A percentile compares a stretch with the other conserved stretches of the same genome.
Evolutionary conservation across 768 basidiomycete genomes (phyloP).

Genomic region (Boletus sensibilis): DNA sequence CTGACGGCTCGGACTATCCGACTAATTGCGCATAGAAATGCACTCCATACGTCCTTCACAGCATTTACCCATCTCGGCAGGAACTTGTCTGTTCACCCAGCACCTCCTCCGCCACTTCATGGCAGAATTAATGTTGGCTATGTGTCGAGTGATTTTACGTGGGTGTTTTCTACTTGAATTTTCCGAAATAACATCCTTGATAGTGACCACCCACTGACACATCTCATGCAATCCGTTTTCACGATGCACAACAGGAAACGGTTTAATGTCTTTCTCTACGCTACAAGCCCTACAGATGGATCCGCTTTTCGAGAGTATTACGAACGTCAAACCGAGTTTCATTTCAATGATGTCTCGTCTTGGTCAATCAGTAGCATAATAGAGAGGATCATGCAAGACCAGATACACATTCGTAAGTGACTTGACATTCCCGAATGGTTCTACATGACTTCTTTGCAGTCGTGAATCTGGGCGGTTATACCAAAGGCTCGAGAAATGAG

Average conservation of each 20-base stretch:
- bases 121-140: constrained; percentile 48
- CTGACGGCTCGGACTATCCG: constrained; percentile 41
- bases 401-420: constrained; percentile 46
- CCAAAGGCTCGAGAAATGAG: constrained; percentile 52
- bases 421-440: neutral
- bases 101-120: constrained; percentile 40
- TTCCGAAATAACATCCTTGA: neutral
- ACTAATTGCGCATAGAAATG: constrained; percentile 47
- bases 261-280: constrained; percentile 47
- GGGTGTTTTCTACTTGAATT: constrained; percentile 8
- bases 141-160: constrained; percentile 49
- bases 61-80: constrained; percentile 35
- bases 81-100: constrained; percentile 36
- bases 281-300: constrained; percentile 47
- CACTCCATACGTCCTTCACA: constrained; percentile 44
- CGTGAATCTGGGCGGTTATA: constrained; percentile 49
- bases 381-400: constrained; percentile 40
- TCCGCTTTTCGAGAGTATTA: constrained; percentile 45
- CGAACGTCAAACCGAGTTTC: constrained; percentile 35
- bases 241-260: constrained; percentile 39
- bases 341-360: constrained; percentile 43
- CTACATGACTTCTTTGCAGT: constrained; percentile 28
- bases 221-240: constrained; percentile 54
- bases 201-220: constrained; percentile 51
- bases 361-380: constrained; percentile 38